A percentile compares a stretch with the other conserved stretches of the same genome.
Conservation (phyloP, 2,329 filamentous ascomycete species). For the Penicillium hesseltinei region DNA sequence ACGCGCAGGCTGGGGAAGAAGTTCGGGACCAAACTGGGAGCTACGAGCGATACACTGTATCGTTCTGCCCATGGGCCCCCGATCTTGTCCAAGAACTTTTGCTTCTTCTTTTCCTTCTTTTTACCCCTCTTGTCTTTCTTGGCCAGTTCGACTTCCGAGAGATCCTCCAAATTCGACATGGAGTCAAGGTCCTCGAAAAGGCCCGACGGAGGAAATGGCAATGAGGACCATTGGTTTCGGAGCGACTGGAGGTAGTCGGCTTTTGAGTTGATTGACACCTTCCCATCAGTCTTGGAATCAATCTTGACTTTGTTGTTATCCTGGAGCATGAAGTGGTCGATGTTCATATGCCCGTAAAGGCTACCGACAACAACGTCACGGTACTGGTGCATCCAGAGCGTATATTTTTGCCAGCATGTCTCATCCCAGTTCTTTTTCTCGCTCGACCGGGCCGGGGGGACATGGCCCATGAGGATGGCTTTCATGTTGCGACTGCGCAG, state of each 20-base stretch:
- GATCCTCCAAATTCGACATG: conserved; percentile 4
- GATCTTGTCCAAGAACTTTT: conserved; percentile 63
- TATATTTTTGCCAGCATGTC: conserved; percentile 97
- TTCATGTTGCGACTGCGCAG: conserved; percentile 85
- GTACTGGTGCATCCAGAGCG: conserved; percentile 84
- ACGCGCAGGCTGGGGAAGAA: conserved; percentile 88
- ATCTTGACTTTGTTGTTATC: conserved; percentile 76
- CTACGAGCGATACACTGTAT: conserved; percentile 76
- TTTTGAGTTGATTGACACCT: conserved; percentile 66
- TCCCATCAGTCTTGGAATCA: conserved; percentile 37
- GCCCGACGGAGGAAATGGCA: conserved; percentile 57
- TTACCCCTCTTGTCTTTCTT: conserved; percentile 48
- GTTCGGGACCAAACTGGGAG: conserved; percentile 87
- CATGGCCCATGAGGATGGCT: conserved; percentile 89
- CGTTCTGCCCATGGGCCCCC: conserved; percentile 81
- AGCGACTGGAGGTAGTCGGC: conserved; percentile 77
- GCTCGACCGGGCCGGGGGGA: conserved; percentile 81
- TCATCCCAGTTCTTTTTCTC: conserved; percentile 92
- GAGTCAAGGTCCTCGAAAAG: conserved; percentile 16
- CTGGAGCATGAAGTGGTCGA: conserved; percentile 93
- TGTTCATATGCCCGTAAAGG: conserved; percentile 95
- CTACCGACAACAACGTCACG: conserved; percentile 80
- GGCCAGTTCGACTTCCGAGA: conserved; percentile 3
- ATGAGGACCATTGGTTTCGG: conserved; percentile 70
- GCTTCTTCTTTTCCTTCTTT: conserved; percentile 50